Evolutionary conservation across 1,284 basidiomycete species (phyloP).

Genomic region (Omphalotus olearius): DNA sequence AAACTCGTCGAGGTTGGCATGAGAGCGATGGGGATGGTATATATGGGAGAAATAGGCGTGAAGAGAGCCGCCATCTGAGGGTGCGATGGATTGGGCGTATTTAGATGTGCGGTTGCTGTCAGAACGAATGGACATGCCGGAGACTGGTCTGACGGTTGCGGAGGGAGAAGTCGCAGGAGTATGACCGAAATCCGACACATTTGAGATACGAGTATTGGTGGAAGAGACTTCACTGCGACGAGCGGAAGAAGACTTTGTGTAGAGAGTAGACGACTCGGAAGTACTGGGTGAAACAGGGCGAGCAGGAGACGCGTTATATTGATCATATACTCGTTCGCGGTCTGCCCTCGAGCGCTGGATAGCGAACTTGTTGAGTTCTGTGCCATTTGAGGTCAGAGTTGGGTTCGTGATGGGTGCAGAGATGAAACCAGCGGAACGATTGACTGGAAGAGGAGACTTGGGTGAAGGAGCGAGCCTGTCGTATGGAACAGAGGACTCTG

Average conservation of each 20-base stretch:
- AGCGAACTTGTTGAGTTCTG: slow-evolving; percentile 59
- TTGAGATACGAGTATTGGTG: slow-evolving; percentile 39
- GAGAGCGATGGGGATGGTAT: slow-evolving; percentile 41
- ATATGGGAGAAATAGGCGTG: slow-evolving; percentile 53
- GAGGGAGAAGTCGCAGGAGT: slow-evolving; percentile 33
- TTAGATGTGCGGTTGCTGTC: slow-evolving; percentile 50
- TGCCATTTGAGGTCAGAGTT: slow-evolving; percentile 62
- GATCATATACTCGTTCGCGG: slow-evolving; percentile 47
- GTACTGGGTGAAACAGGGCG: slow-evolving; percentile 44
- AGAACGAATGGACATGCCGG: slow-evolving; percentile 45
- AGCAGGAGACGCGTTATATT: slow-evolving; percentile 19
- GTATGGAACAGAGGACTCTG: slow-evolving; percentile 68
- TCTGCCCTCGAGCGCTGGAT: slow-evolving; percentile 46
- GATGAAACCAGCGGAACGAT: slow-evolving; percentile 43
- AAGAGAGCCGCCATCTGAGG: slow-evolving; percentile 48
- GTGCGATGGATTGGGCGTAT: slow-evolving; percentile 53
- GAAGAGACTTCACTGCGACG: slow-evolving; percentile 54
- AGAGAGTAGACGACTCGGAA: slow-evolving; percentile 55
- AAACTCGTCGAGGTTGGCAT: slow-evolving; percentile 51
- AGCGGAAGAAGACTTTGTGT: slow-evolving; percentile 40
- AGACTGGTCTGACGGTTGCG: slow-evolving; percentile 45
- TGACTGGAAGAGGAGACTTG: slow-evolving; percentile 56
- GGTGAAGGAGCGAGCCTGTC: slow-evolving; percentile 58
- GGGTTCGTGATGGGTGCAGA: slow-evolving; percentile 80
- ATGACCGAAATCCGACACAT: slow-evolving; percentile 43